Base-by-base conservation (phyloP, 2,329 filamentous ascomycete genomes). In the Laburnicola sp. region DNA sequence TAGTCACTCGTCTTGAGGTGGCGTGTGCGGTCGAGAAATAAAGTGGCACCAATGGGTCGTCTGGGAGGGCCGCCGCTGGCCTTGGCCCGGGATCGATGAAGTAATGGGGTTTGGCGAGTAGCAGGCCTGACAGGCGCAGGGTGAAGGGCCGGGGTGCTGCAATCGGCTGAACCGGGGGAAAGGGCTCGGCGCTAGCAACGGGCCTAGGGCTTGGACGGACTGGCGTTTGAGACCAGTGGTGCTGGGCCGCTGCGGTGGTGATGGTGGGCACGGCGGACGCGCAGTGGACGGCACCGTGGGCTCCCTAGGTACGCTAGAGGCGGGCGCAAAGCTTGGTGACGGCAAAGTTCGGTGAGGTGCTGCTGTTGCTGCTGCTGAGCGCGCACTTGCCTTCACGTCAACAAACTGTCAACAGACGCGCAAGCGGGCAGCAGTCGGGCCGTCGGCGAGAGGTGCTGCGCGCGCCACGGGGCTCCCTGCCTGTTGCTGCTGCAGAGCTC, bases 21-120 rank as follows among this genome's bases (percentile, higher is more conserved):
- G 67, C 66, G 72, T 69, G 66, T 57, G 45, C 58, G 64, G n/a
- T n/a, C 69, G 65, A 66, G 68, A 63, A 65, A 69, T 63, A 66
- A 50, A 67, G 64, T 62, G 68, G 64, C 60, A 60, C 68, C 66
- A 72, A 70, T 70, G 48, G 66, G 53, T 42, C 50, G 54, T 57
- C 57, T 56, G 53, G 60, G 58, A 60, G 50, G 56, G 30, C 11
- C 57, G 66, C 66, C 65, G 63, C 65, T 63, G 62, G 57, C 58
- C 59, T 68, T 71, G 68, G 68, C 63, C 61, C 59, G 60, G 59
- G 61, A n/a, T n/a, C 47, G 56, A 69, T 72, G 69, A 72, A 64
- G 70, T 72, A 72, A 72, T 72, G 60, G 54, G 55, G 46, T 49
- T 55, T 57, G 57, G 60, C 9, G n/a, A n/a, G n/a, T 45, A 31